Percentiles rank a stretch among this genome's conserved stretches.
These are phyloP conservation scores for Botryosphaeria agaves DNA, from an alignment of 2,329 filamentous ascomycete genomes.

Conservation along the genomic window DNA sequence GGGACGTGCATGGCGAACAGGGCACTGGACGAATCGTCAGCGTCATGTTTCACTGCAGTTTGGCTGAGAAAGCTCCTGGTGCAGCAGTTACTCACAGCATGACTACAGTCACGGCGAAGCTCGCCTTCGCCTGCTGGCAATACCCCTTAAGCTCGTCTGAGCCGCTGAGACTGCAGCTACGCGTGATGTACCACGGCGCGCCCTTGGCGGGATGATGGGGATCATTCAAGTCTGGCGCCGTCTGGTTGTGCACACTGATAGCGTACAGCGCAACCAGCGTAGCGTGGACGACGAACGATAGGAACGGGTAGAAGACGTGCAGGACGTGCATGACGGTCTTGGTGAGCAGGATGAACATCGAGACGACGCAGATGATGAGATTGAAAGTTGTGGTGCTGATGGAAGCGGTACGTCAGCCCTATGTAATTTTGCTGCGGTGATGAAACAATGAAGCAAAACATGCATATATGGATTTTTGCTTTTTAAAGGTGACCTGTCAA, in stretches of 20 bases:
- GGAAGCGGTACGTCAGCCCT: too few relatives aligned
- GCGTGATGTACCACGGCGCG: constrained; percentile 58
- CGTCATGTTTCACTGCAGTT: neutral
- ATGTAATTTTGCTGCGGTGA: too few relatives aligned
- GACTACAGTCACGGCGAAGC: constrained; percentile 45
- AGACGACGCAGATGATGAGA: constrained; percentile 57
- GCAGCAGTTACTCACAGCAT: constrained; percentile 52
- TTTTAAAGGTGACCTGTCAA: neutral
- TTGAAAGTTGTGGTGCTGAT: constrained; percentile 57
- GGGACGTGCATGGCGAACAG: constrained; percentile 42
- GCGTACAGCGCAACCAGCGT: constrained; percentile 44
- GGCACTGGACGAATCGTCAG: constrained; percentile 21
- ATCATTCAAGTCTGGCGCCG: constrained; percentile 57
- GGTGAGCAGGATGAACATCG: constrained; percentile 56
- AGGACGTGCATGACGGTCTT: constrained; percentile 55
- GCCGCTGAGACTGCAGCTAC: constrained; percentile 46
- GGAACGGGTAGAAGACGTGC: constrained; percentile 50
- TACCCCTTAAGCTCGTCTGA: constrained; percentile 35
- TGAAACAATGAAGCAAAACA: too few relatives aligned
- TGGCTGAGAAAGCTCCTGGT: constrained; percentile 1
- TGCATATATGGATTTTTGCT: too few relatives aligned
- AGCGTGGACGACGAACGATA: constrained; percentile 41
- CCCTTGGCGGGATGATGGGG: constrained; percentile 40
- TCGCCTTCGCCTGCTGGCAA: constrained; percentile 51
- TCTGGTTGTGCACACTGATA: constrained; percentile 51